phyloP scores from a whole-genome alignment of 257 asterid genomes.

The Solanum virginianum region DNA sequence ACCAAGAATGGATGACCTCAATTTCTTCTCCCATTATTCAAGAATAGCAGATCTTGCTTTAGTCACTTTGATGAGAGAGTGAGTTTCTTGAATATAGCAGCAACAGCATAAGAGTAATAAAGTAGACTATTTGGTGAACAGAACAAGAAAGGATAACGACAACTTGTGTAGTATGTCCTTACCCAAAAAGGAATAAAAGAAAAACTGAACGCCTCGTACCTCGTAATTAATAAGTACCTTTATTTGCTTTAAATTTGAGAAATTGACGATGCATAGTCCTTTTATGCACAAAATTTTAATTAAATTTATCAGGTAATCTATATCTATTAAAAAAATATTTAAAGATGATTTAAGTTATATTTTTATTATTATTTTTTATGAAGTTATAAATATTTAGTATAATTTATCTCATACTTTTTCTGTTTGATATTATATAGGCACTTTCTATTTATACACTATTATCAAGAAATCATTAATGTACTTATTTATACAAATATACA shows the following conservation, averaged over 20 bases:
- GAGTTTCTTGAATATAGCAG: neutral
- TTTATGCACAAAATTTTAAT: no score
- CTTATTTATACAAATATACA: no score
- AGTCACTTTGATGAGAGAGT: neutral
- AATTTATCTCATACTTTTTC: no score
- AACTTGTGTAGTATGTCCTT: neutral
- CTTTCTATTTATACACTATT: no score
- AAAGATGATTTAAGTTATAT: no score
- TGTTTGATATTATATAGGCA: no score
- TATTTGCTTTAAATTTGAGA: neutral
- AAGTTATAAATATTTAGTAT: no score
- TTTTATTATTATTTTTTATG: no score
- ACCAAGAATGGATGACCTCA: slow-evolving; percentile 38
- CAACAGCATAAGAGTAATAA: neutral
- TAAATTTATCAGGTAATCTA: no score
- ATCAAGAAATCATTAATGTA: no score
- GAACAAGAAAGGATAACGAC: neutral
- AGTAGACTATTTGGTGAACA: neutral
- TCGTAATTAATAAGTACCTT: neutral
- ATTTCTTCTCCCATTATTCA: slow-evolving; percentile 19
- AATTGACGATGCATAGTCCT: neutral
- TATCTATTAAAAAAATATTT: no score
- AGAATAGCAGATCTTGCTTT: neutral
- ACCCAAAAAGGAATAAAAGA: neutral
- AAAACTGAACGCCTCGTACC: neutral